Evolutionary conservation across 2,329 filamentous ascomycete genomes (phyloP), one percentile per base, ranked within the genome.

Genomic region (Scedosporium apiospermum): DNA sequence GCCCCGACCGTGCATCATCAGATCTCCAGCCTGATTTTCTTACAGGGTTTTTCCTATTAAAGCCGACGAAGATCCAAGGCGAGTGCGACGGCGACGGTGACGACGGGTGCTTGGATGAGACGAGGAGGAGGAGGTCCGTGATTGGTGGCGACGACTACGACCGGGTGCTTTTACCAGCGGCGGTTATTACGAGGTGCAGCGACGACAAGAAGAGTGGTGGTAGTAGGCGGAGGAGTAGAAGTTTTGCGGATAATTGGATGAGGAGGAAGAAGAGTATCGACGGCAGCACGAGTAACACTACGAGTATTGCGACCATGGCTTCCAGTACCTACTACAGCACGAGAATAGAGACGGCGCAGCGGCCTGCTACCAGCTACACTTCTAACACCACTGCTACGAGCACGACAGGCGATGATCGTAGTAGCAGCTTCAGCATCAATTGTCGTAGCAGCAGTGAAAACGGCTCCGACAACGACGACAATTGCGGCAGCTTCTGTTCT

Each of bases 1-100:
- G 18, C 12, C 18, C 23, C 27, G 55, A 58, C 34, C 14, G 26
- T 58, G 55, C 27, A 38, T 58, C 27, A 38, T 58, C 55, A 58
- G 55, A 58, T 16, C n/a, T 41, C 55, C 55, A 58, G 55, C 23
- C 55, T 58, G 55, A 58, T 58, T 58, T 41, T 18, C 27, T 27
- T 27, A 27, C 55, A 7, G 16, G 14, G n/a, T 18, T 27, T 27
- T 58, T 27, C 14, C 51, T 55, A 18, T 34, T 58, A 58, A 58
- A 34, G 55, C 55, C 26, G 27, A 23, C 23, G 14, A 18, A 23
- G 23, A 38, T 16, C 27, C 27, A 58, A 27, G 27, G 12, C 16
- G n/a, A 41, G 55, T 7, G 7, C 9, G 27, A 55, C 21, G 21
- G 51, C 51, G 51, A 55, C 51, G 21, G 51, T 23, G 51, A 55